Base-by-base conservation (phyloP, 352 stramenopile species). In the Pythium volutum region DNA sequence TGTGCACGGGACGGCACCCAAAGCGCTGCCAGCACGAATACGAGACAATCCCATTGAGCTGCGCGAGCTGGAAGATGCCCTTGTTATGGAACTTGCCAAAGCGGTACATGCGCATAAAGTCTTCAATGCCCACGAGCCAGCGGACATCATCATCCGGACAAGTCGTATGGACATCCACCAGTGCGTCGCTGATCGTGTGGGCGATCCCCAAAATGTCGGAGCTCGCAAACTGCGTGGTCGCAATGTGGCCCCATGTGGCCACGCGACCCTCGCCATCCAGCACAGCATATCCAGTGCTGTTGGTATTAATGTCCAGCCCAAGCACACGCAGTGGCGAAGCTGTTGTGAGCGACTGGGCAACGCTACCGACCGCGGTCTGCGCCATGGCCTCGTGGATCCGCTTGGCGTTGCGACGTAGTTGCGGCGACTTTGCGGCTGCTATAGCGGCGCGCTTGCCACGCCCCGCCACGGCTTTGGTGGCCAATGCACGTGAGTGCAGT, bases 31-130 rank as follows among this genome's bases (percentile, higher is more conserved):
- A 91, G 61, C 76, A 88, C 12, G 75, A 65, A 67, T 88, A 95
- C 41, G 81, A 92, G 41, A 93, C 84, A 51, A 93, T 88, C 41
- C 81, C 86, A 45, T 95, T 95, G 53, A 95, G 81, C 63, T 95
- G 86, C 27, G 84, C 86, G 31, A 95, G 67, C 60, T 95, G 86
- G 68, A 95, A 91, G 29, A 95, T 81, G 43, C 86, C 86, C 55
- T 87, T 84, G 63, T 88, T 92, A 73, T 95, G 80, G 68, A 89
- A 89, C 33, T 69, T 62, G 1, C 86, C 86, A 18, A 80, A 77
- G 55, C 76, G 73, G 67, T 89, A 95, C 76, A 88, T 89, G 50
- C 84, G 78, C 76, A 95, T 82, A 58, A 93, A 95, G 38, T 88
- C 86, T 70, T 95, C 86, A 52, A 95, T 88, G 51, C 86, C 86